Conservation (phyloP, 2,329 filamentous ascomycete species). For the Sclerotinia subarctica region DNA sequence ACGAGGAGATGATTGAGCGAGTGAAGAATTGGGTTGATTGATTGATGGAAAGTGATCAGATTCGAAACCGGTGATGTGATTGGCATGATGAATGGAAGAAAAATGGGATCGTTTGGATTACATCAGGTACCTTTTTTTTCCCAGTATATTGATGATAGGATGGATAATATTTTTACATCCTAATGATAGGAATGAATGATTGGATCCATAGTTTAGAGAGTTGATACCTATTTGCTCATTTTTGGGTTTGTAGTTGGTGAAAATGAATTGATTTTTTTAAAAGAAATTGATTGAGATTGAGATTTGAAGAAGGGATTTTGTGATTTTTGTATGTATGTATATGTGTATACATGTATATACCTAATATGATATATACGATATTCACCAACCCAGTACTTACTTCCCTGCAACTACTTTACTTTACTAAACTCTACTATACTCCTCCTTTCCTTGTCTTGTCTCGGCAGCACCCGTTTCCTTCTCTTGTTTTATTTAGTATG, state of each 20-base stretch:
- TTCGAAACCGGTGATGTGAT: neutral
- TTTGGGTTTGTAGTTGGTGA: neutral
- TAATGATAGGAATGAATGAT: conserved; percentile 8
- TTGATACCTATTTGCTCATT: conserved; percentile 15
- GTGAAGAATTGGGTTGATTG: neutral
- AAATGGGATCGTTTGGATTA: conserved; percentile 3
- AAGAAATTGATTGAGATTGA: neutral
- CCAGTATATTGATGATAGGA: conserved; percentile 7
- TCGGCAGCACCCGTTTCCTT: no score
- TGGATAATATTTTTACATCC: neutral
- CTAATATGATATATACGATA: no score
- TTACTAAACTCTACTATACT: no score
- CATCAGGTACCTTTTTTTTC: neutral
- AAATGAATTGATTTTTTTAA: neutral
- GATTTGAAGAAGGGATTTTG: neutral
- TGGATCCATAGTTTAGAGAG: conserved; percentile 11
- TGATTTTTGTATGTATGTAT: neutral
- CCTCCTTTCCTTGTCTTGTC: no score
- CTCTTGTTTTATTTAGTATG: no score
- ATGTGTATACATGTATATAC: no score
- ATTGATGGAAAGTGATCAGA: neutral
- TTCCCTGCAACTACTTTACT: no score
- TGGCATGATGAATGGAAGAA: conserved; percentile 1
- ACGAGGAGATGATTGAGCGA: neutral
- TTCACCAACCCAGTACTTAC: no score